Base-by-base conservation (phyloP, 2,329 filamentous ascomycete species). In the Exophiala phaeomuriformis region DNA sequence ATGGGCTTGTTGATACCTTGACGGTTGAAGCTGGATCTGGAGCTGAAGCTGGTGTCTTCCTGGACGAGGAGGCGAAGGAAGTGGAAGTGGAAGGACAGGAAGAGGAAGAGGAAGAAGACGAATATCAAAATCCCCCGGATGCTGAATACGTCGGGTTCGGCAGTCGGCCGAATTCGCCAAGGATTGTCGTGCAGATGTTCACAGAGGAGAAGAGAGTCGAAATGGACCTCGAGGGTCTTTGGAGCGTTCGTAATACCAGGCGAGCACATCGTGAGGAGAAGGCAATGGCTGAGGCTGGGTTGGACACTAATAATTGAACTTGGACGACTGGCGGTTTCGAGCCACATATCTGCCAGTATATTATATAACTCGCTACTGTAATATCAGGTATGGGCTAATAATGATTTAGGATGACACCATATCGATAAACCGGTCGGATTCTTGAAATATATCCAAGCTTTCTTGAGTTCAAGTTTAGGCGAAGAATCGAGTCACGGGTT, bases 131-230 rank as follows among this genome's bases (percentile, higher is more conserved):
- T 69, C 39, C 39, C 4, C 73, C 36, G 74, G 77, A 19, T 71
- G 73, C 8, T 76, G 81, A 9, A 75, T 82, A 90, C 53, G 83
- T 89, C 33, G 91, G 91, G 0, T 96, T 96, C 65, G 88, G 89
- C 1, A 73, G 74, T 35, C 65, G 74, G 52, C 74, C 70, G 6
- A 71, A 75, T 5, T 81, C 80, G 1, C 79, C 80, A 2, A 80
- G 78, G 50, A 74, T 88, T 49, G 83, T 88, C 33, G 79, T 87
- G 37, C 84, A 88, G 67, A 79, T 88, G 72, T 79, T 88, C 65
- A 86, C 82, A 0, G 82, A 85, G 60, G 82, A 84, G 64, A 87
- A 86, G 70, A 73, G 84, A 61, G 77, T 73, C 31, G 81, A 86
- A 61, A 75, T 86, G 33, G 79, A 86, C 64, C 68, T 88, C 49